Percentiles rank a stretch among this genome's conserved stretches.
Evolutionary conservation across 768 basidiomycete genomes (phyloP).

Genomic region (Termitomyces heimii): DNA sequence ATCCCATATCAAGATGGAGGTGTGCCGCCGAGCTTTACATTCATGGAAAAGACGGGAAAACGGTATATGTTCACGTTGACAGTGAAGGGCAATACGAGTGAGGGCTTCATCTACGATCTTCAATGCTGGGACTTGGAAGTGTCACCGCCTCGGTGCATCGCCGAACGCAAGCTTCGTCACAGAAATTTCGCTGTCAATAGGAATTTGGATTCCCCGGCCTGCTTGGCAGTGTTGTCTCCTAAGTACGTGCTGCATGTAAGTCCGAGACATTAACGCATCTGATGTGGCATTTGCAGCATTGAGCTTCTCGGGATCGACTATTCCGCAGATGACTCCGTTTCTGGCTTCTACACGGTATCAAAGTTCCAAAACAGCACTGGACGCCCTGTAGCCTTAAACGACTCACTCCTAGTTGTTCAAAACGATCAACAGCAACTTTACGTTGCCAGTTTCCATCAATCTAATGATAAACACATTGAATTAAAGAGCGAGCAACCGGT

Average conservation of each 20-base stretch:
- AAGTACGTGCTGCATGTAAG: slow-evolving; percentile 21
- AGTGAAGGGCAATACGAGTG: slow-evolving; percentile 7
- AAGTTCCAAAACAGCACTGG: slow-evolving; percentile 25
- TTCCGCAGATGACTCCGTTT: slow-evolving; percentile 25
- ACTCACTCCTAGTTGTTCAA: slow-evolving; percentile 32
- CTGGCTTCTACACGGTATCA: slow-evolving; percentile 27
- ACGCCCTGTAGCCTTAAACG: slow-evolving; percentile 26
- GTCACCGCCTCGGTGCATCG: slow-evolving; percentile 33
- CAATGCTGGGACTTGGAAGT: slow-evolving; percentile 53
- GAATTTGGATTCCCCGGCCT: slow-evolving; percentile 22
- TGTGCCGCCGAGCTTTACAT: slow-evolving; percentile 31
- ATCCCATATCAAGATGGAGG: slow-evolving; percentile 25
- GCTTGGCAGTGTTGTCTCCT: slow-evolving; percentile 37
- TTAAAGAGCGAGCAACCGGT: slow-evolving; percentile 30
- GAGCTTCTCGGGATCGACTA: slow-evolving; percentile 37
- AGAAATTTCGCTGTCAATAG: slow-evolving; percentile 44
- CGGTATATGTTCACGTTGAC: slow-evolving; percentile 45
- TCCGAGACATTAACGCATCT: neutral
- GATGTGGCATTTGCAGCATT: slow-evolving; percentile 22
- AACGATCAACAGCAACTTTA: slow-evolving; percentile 23
- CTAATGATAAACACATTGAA: slow-evolving; percentile 25
- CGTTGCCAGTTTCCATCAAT: slow-evolving; percentile 24
- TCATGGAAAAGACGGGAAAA: slow-evolving; percentile 36
- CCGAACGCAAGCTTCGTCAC: slow-evolving; percentile 29
- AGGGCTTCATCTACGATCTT: slow-evolving; percentile 26